Evolutionary conservation across 768 basidiomycete species (phyloP).

Genomic region (Boletus insuetus): DNA sequence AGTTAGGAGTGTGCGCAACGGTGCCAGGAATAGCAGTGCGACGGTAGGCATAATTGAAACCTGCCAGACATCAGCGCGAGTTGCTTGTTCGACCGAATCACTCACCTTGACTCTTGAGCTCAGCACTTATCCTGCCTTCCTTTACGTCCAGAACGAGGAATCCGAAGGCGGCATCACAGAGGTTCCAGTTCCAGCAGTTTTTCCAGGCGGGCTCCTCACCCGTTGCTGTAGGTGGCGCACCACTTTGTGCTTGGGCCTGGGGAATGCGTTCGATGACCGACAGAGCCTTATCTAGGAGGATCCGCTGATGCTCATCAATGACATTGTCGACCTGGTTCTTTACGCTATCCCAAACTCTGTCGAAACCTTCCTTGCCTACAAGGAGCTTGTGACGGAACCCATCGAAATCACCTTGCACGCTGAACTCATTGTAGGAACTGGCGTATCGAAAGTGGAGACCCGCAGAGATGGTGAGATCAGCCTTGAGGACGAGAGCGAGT

Average conservation of each 20-base stretch:
- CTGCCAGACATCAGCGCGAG: slow-evolving; percentile 37
- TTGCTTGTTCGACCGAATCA: slow-evolving; percentile 3
- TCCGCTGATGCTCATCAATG: slow-evolving; percentile 86
- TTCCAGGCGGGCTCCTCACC: slow-evolving; percentile 96
- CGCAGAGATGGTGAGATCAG: slow-evolving; percentile 90
- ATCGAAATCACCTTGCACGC: slow-evolving; percentile 86
- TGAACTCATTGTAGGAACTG: slow-evolving; percentile 95
- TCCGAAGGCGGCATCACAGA: slow-evolving; percentile 94
- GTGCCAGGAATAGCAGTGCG: slow-evolving; percentile 59
- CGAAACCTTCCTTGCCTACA: slow-evolving; percentile 77
- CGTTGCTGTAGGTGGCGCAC: slow-evolving; percentile 44
- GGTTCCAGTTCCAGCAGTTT: slow-evolving; percentile 99
- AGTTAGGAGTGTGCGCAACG: slow-evolving; percentile 55
- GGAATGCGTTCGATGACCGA: slow-evolving; percentile 83
- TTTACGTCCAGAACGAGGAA: slow-evolving; percentile 84
- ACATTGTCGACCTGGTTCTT: slow-evolving; percentile 88
- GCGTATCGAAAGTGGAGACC: slow-evolving; percentile 98
- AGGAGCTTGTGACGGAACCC: slow-evolving; percentile 79
- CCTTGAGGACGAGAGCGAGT: slow-evolving; percentile 86
- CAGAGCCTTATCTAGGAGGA: slow-evolving; percentile 86
- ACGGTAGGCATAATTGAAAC: slow-evolving; percentile 96
- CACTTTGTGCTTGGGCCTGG: slow-evolving; percentile 38
- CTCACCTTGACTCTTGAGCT: slow-evolving; percentile 88
- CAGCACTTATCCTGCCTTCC: slow-evolving; percentile 89
- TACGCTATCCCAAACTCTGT: slow-evolving; percentile 93